Conservation (phyloP, 257 asterid species). For the Fraxinus pennsylvanica region DNA sequence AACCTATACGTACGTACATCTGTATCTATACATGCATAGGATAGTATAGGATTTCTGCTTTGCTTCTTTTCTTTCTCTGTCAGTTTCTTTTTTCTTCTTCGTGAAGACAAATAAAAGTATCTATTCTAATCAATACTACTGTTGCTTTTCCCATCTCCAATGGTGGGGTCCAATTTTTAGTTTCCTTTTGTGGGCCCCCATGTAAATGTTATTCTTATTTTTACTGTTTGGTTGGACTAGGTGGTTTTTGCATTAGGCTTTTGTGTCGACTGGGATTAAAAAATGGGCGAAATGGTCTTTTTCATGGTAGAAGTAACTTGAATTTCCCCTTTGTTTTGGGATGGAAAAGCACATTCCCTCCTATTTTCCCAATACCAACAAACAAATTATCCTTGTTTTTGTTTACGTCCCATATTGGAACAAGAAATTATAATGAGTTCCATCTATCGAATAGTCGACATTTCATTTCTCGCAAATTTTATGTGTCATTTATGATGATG, state of each 20-base stretch:
- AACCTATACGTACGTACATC: not conserved
- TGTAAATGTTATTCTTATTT: slow-evolving; percentile 16
- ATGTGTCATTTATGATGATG: no score
- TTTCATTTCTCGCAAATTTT: not conserved
- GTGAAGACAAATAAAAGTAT: slow-evolving; percentile 23
- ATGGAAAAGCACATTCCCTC: not conserved
- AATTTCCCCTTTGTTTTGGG: no score
- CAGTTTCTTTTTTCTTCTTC: slow-evolving; percentile 21
- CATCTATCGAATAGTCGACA: not conserved
- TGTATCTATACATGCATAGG: not conserved
- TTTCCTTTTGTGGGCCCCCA: slow-evolving; percentile 35
- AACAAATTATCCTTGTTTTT: not conserved
- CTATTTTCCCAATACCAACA: not conserved
- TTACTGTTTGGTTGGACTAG: slow-evolving; percentile 21
- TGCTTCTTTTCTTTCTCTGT: slow-evolving; percentile 10
- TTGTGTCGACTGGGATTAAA: not conserved
- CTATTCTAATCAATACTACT: not conserved
- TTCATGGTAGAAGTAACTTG: no score
- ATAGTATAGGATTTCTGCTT: slow-evolving; percentile 11
- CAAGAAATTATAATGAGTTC: not conserved
- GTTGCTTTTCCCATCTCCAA: slow-evolving; percentile 34
- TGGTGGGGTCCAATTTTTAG: slow-evolving; percentile 32
- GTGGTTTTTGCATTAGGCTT: slow-evolving; percentile 18
- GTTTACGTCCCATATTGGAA: not conserved
- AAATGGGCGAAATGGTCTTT: slow-evolving; percentile 22